Percentiles rank a stretch among this genome's conserved stretches.
These are phyloP conservation scores for Fagopyrum homotropicum DNA, from an alignment of 148 eudicot species.

Conservation along the genomic window DNA sequence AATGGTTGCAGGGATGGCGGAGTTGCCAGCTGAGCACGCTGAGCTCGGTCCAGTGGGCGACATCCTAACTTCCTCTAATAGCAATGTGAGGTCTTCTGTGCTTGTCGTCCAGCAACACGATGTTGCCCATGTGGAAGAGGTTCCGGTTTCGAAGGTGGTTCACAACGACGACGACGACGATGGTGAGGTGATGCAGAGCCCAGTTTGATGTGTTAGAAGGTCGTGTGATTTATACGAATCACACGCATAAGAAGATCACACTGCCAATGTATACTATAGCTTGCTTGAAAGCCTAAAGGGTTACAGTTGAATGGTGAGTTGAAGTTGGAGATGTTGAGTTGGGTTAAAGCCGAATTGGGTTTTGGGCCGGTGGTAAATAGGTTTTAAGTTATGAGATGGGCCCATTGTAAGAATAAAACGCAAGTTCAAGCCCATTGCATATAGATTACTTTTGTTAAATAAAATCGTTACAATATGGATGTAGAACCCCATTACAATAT, in stretches of 20 bases:
- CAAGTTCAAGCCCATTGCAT: no score
- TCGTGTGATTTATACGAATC: background rate
- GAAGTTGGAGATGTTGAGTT: no score
- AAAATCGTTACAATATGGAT: no score
- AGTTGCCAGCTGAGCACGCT: constrained; percentile 29
- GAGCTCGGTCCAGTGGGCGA: constrained; percentile 39
- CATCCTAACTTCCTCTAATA: constrained; percentile 29
- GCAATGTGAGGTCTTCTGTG: constrained; percentile 29
- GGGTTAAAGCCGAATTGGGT: no score
- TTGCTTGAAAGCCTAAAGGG: background rate
- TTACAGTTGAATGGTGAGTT: background rate
- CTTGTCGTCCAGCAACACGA: constrained; percentile 39
- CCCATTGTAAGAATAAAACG: no score
- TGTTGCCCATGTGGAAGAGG: constrained; percentile 22
- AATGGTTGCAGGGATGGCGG: constrained; percentile 33
- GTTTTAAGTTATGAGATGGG: no score
- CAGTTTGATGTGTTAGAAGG: constrained; percentile 15
- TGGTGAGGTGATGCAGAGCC: background rate
- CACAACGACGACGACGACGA: constrained; percentile 6
- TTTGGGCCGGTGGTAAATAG: background rate
- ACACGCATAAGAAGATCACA: background rate
- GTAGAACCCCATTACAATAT: no score
- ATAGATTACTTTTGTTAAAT: no score
- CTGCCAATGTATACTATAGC: background rate
- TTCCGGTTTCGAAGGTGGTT: constrained; percentile 25